Percentiles rank a stretch among this genome's conserved stretches.
phyloP scores from a whole-genome alignment of 495 filamentous ascomycete species.

The Neurospora sp. region DNA sequence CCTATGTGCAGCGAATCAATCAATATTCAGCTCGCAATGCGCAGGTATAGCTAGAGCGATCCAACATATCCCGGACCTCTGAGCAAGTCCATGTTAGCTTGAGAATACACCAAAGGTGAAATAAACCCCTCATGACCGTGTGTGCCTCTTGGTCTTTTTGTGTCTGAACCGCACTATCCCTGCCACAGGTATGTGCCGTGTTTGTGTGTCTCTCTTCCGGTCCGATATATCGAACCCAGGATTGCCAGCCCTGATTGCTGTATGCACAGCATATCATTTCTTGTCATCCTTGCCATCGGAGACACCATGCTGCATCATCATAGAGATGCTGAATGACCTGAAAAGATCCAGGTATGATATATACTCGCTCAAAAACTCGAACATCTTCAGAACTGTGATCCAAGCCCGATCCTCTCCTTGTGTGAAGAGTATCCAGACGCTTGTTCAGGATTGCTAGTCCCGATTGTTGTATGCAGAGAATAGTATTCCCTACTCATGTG shows the following conservation, averaged over 20 bases:
- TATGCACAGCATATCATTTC: neutral
- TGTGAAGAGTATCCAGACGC: neutral
- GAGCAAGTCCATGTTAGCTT: neutral
- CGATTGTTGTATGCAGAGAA: neutral
- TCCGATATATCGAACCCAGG: neutral
- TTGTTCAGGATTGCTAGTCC: neutral
- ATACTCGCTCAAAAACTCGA: neutral
- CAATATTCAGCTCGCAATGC: neutral
- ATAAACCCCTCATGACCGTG: neutral
- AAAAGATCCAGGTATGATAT: neutral
- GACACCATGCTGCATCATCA: neutral
- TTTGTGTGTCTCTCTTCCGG: neutral
- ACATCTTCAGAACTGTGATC: neutral
- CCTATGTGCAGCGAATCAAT: neutral
- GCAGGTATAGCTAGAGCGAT: neutral
- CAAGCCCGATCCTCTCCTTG: neutral
- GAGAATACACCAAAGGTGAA: neutral
- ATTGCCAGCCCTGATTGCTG: neutral
- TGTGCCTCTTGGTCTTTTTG: neutral
- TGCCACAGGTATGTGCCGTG: neutral
- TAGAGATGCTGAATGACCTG: neutral
- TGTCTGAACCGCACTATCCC: neutral
- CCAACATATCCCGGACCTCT: neutral
- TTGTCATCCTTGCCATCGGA: neutral
- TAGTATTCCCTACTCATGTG: neutral